Evolutionary conservation across 1,284 basidiomycete genomes (phyloP).

Genomic region (Microbotryum silenes-acaulis): DNA sequence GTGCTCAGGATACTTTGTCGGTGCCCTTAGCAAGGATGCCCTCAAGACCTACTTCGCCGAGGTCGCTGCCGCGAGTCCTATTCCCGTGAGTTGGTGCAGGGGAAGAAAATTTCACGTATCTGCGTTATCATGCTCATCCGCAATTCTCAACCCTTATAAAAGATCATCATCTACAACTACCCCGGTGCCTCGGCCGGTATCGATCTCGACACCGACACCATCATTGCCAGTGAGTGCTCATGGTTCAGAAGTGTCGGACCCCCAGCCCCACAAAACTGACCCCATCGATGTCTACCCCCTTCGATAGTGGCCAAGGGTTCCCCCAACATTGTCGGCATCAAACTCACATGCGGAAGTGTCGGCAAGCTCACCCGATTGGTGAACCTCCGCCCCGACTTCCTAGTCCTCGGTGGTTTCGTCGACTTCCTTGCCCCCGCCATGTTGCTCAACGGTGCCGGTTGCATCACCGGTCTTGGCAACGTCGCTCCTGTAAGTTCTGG

Average conservation of each 20-base stretch:
- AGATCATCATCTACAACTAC: constrained; percentile 74
- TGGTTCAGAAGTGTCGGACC: not conserved
- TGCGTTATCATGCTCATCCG: not conserved
- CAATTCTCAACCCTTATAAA: too few relatives aligned
- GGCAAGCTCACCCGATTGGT: constrained; percentile 25
- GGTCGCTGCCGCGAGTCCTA: constrained; percentile 71
- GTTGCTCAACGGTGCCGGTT: constrained; percentile 15
- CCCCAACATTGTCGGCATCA: constrained; percentile 24
- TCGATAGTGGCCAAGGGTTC: constrained; percentile 12
- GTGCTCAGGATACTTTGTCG: constrained; percentile 42
- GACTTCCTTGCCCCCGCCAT: constrained; percentile 28
- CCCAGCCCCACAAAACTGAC: not conserved
- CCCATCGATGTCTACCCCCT: not conserved
- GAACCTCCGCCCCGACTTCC: constrained; percentile 24
- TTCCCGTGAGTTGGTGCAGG: constrained; percentile 50
- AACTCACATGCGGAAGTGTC: constrained; percentile 30
- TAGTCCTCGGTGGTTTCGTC: constrained; percentile 31
- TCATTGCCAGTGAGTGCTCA: constrained; percentile 45
- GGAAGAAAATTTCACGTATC: not conserved
- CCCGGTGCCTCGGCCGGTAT: constrained; percentile 67
- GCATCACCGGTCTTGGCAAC: constrained; percentile 28
- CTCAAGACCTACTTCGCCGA: constrained; percentile 46
- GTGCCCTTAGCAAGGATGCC: constrained; percentile 43
- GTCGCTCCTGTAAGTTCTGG: constrained; percentile 15
- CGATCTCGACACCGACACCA: constrained; percentile 75